Evolutionary conservation across 2,329 filamentous ascomycete genomes (phyloP).

Genomic region (Magnaporthiopsis rhizophila): DNA sequence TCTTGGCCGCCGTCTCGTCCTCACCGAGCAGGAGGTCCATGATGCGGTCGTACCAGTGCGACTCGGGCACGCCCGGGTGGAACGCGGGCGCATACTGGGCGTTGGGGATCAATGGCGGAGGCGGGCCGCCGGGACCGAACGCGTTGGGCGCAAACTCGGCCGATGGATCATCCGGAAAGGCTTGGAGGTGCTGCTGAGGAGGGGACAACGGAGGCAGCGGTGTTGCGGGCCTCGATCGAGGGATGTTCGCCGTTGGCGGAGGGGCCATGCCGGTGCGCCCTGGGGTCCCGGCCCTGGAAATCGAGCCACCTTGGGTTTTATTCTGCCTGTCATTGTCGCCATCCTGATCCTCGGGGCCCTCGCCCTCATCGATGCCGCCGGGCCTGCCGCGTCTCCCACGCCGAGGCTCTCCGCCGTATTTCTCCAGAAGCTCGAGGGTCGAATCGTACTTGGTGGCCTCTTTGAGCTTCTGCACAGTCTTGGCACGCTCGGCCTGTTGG

Average conservation of each 20-base stretch:
- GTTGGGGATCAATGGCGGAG: constrained; percentile 13
- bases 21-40: constrained; percentile 89
- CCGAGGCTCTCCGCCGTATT: constrained; percentile 66
- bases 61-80: constrained; percentile 21
- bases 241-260: constrained; percentile 58
- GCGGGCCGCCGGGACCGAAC: constrained; percentile 29
- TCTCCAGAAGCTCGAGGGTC: constrained; percentile 85
- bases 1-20: constrained; percentile 87
- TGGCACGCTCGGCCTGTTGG: constrained; percentile 69
- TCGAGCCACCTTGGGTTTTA: constrained; percentile 4
- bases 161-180: constrained; percentile 24
- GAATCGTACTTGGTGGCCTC: constrained; percentile 93
- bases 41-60: constrained; percentile 90
- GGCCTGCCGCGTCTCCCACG: constrained; percentile 18
- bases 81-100: constrained; percentile 19
- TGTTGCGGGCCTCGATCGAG: constrained; percentile 23
- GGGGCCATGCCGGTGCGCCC: constrained; percentile 43
- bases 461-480: constrained; percentile 91
- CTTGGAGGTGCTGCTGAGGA: not conserved
- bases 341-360: constrained; percentile 4
- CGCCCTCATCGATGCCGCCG: constrained; percentile 9
- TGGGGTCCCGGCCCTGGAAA: constrained; percentile 14
- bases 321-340: constrained; percentile 14
- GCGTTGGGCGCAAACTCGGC: constrained; percentile 73
- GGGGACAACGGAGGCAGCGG: constrained; percentile 15